Evolutionary conservation across 148 eudicot genomes (phyloP).

Genomic region (Beta vulgaris): DNA sequence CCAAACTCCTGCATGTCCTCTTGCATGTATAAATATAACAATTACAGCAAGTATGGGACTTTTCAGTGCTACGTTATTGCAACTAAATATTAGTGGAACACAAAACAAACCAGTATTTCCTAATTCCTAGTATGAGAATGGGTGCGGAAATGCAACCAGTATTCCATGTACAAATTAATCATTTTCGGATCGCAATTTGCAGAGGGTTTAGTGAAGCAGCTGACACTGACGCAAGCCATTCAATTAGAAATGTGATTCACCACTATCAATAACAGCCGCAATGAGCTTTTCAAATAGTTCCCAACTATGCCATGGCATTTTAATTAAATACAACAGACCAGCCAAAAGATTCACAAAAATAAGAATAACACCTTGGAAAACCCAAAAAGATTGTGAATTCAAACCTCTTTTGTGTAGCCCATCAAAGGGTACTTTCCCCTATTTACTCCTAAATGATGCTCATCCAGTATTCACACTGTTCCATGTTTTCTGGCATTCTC

Average conservation of each 20-base stretch:
- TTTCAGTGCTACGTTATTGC: too few relatives aligned
- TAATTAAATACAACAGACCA: not conserved
- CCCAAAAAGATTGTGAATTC: not conserved
- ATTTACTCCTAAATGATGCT: not conserved
- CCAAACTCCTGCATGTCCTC: not conserved
- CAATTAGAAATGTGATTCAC: not conserved
- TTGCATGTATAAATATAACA: not conserved
- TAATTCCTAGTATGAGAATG: too few relatives aligned
- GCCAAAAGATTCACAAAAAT: not conserved
- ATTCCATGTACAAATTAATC: too few relatives aligned
- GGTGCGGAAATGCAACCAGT: too few relatives aligned
- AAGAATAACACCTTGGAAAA: not conserved
- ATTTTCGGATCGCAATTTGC: too few relatives aligned
- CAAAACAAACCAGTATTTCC: too few relatives aligned
- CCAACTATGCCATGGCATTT: not conserved
- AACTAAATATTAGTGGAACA: too few relatives aligned
- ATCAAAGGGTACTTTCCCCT: not conserved
- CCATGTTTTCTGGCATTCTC: not conserved
- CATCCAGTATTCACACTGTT: not conserved
- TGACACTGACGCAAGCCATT: not conserved
- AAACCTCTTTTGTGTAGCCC: slow-evolving; percentile 13
- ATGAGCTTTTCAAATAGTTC: not conserved
- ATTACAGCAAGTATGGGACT: not conserved
- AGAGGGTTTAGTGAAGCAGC: too few relatives aligned
- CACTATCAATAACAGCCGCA: not conserved